Conservation (phyloP, 2,329 filamentous ascomycete genomes). For the Talaromyces sp. region DNA sequence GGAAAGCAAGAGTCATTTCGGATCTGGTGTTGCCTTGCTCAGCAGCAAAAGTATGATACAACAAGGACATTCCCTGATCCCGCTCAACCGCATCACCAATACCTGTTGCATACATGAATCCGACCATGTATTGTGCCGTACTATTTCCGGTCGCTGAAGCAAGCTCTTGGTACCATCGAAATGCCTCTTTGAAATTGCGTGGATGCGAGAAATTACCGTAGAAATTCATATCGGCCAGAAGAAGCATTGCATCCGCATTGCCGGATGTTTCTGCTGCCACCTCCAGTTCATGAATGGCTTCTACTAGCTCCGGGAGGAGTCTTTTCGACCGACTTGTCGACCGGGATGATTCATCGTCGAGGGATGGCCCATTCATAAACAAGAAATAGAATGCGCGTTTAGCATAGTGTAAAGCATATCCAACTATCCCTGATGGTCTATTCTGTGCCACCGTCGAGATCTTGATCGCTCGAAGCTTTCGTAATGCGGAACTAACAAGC, state of each 20-base stretch:
- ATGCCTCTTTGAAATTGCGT: constrained; percentile 71
- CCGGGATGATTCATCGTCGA: constrained; percentile 38
- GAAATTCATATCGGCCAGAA: constrained; percentile 93
- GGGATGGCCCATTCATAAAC: constrained; percentile 58
- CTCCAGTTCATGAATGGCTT: constrained; percentile 56
- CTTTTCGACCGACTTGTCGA: constrained; percentile 32
- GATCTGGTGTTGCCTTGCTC: constrained; percentile 74
- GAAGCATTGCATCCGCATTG: constrained; percentile 73
- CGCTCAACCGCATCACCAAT: constrained; percentile 73
- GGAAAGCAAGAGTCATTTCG: constrained; percentile 88
- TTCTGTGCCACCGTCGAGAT: constrained; percentile 23
- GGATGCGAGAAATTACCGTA: constrained; percentile 91
- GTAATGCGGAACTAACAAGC: constrained; percentile 29
- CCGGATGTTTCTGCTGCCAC: constrained; percentile 51
- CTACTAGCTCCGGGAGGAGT: constrained; percentile 42
- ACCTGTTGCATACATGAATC: constrained; percentile 91
- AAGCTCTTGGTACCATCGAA: constrained; percentile 73
- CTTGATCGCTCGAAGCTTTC: constrained; percentile 27
- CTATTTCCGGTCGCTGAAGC: constrained; percentile 75
- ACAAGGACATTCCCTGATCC: constrained; percentile 83
- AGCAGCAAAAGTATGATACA: constrained; percentile 94
- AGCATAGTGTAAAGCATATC: constrained; percentile 55
- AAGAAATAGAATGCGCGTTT: constrained; percentile 59
- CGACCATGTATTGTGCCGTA: constrained; percentile 92
- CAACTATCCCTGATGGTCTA: constrained; percentile 55